Evolutionary conservation across 805 yeast genomes (phyloP), one percentile per base, ranked within the genome.

Genomic region (Clavispora carvajalis): DNA sequence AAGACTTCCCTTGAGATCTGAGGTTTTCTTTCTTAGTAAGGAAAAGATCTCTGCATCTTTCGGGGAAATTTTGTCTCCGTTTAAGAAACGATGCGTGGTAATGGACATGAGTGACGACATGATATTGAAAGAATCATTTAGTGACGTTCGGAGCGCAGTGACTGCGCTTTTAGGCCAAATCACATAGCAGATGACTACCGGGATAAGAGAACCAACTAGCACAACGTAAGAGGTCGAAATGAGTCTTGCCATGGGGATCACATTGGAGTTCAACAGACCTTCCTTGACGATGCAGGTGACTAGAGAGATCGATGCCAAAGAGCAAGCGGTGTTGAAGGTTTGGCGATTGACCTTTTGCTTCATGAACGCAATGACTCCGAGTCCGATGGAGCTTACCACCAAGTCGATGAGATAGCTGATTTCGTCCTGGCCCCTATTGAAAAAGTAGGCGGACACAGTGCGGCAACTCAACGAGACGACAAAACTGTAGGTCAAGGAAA

Each of bases 311-410:
- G 85, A 78, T 1, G 90, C 85, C 36, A 85, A 63, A 0, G 89
- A 79, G 52, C 93, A 83, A 0, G 95, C 91, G 10, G 91, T 85
- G 51, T 83, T 84, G 60, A 85, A 86, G 0, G 85, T 82, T 15
- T 76, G 81, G 52, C 75, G 77, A 50, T 75, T 73, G 39, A 85
- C 76, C 44, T 74, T 69, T 52, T 81, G 87, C 48, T 87, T 86
- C 67, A 77, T 69, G 51, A 71, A 82, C 1, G 93, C 83, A 22
- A 87, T 73, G 12, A 74, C 46, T 0, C 93, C 93, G 18, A 85
- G 62, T 0, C 86, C 76, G 2, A 65, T 54, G 38, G 74, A 80
- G 50, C 71, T 75, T 29, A 71, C 68, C 1, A 77, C 43, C 26
- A 85, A 65, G 51, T 82, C 82, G 21, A 80, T 67, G 13, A 70